Evolutionary conservation across 2,329 filamentous ascomycete species (phyloP).

Genomic region (Hypoxylon sp.): DNA sequence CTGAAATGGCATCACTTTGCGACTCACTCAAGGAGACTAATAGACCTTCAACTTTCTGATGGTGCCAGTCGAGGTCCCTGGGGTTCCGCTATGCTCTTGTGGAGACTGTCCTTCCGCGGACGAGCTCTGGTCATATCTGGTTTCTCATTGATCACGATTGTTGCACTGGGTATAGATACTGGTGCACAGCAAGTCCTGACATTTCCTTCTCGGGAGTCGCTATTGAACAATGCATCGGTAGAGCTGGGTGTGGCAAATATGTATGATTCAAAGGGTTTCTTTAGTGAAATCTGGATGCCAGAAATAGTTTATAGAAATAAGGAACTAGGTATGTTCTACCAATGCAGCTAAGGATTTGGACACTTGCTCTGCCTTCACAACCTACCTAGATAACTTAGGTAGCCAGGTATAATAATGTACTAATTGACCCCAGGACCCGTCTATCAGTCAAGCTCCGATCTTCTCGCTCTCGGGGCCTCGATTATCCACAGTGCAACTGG

Average conservation of each 20-base stretch:
- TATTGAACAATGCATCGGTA: slow-evolving; percentile 27
- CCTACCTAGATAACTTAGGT: too few species aligned
- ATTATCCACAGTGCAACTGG: slow-evolving; percentile 33
- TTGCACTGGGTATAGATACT: slow-evolving; percentile 45
- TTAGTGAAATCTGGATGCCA: slow-evolving; percentile 2
- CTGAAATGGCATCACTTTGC: slow-evolving; percentile 47
- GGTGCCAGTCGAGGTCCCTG: slow-evolving; percentile 48
- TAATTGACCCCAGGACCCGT: slow-evolving; percentile 12
- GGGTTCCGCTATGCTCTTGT: slow-evolving; percentile 39
- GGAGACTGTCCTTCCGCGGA: slow-evolving; percentile 15
- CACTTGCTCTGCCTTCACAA: not conserved
- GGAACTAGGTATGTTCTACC: slow-evolving; percentile 7
- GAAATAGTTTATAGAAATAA: too few species aligned
- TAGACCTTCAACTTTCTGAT: slow-evolving; percentile 47
- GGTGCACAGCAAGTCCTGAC: slow-evolving; percentile 43
- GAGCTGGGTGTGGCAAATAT: slow-evolving; percentile 25
- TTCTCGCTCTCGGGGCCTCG: slow-evolving; percentile 23
- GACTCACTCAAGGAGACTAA: slow-evolving; percentile 16
- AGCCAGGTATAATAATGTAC: not conserved
- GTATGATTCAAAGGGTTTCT: slow-evolving; percentile 35
- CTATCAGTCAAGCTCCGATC: slow-evolving; percentile 28
- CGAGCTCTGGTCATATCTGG: slow-evolving; percentile 22
- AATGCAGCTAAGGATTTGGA: too few species aligned
- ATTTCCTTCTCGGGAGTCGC: slow-evolving; percentile 27
- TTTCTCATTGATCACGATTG: slow-evolving; percentile 41